A percentile compares a stretch with the other conserved stretches of the same genome.
Conservation (phyloP, 2,329 filamentous ascomycete species). For the Botrytis cinerea region DNA sequence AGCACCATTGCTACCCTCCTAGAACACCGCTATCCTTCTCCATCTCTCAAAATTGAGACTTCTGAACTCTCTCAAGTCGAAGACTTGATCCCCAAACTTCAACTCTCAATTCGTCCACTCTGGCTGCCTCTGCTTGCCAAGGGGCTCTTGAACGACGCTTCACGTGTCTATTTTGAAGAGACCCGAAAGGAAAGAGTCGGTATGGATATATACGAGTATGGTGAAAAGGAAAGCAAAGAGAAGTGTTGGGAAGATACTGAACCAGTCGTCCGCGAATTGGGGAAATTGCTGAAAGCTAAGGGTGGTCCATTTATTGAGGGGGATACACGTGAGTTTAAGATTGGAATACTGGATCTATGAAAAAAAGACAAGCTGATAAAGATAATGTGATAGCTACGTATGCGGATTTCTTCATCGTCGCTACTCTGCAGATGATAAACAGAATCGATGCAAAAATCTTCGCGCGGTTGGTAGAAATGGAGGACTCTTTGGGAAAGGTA, state of each 20-base stretch:
- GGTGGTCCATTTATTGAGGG: slow-evolving; percentile 64
- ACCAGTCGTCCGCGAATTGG: slow-evolving; percentile 50
- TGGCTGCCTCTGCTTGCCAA: slow-evolving; percentile 52
- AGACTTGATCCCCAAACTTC: slow-evolving; percentile 43
- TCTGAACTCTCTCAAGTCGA: slow-evolving; percentile 51
- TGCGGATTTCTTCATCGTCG: slow-evolving; percentile 59
- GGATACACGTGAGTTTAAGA: slow-evolving; percentile 41
- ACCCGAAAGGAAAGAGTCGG: slow-evolving; percentile 54
- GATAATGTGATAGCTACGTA: slow-evolving; percentile 46
- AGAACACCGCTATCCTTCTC: slow-evolving; percentile 57
- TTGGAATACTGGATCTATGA: not conserved
- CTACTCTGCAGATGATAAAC: slow-evolving; percentile 49
- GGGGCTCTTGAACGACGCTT: slow-evolving; percentile 53
- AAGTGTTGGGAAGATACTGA: slow-evolving; percentile 51
- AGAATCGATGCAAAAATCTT: slow-evolving; percentile 45
- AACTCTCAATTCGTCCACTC: slow-evolving; percentile 44
- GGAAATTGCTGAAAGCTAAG: slow-evolving; percentile 44
- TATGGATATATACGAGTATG: slow-evolving; percentile 54
- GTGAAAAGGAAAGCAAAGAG: slow-evolving; percentile 51
- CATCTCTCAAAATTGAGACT: slow-evolving; percentile 56
- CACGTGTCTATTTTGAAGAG: slow-evolving; percentile 55
- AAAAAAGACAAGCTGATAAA: not conserved
- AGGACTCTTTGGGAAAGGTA: slow-evolving; percentile 28
- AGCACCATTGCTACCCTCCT: slow-evolving; percentile 58
- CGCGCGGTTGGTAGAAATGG: slow-evolving; percentile 43